Percentiles rank a stretch among this genome's conserved stretches.
Evolutionary conservation across 805 yeast genomes (phyloP).

Genomic region (Cyberlindnera maclurae): DNA sequence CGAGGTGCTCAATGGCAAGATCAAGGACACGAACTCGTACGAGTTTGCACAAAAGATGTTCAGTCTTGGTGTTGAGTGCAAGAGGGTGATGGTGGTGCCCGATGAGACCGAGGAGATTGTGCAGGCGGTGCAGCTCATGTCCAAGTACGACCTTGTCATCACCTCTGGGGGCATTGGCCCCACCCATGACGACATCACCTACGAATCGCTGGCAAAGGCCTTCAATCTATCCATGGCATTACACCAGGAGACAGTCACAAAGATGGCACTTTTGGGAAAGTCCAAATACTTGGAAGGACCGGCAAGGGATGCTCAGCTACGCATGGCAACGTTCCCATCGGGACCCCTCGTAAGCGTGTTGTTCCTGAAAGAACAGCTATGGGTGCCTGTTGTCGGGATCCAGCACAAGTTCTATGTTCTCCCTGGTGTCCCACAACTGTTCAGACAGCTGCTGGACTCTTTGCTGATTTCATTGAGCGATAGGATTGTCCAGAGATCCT

Average conservation of each 20-base stretch:
- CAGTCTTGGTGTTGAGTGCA: constrained; percentile 55
- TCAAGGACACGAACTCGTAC: constrained; percentile 69
- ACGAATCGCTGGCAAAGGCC: constrained; percentile 64
- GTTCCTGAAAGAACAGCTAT: constrained; percentile 45
- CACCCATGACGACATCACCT: constrained; percentile 87
- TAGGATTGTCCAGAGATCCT: constrained; percentile 21
- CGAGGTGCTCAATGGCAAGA: constrained; percentile 82
- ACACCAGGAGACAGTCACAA: constrained; percentile 49
- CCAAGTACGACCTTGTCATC: constrained; percentile 49
- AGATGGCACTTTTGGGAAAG: constrained; percentile 48
- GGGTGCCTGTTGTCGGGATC: constrained; percentile 84
- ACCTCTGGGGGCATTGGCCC: constrained; percentile 62
- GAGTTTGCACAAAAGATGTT: constrained; percentile 69
- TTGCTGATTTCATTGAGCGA: constrained; percentile 33
- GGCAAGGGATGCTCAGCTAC: constrained; percentile 52
- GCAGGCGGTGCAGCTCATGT: constrained; percentile 38
- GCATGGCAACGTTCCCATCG: constrained; percentile 76
- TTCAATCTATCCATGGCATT: constrained; percentile 43
- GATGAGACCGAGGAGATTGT: constrained; percentile 66
- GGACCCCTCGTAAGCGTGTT: constrained; percentile 35
- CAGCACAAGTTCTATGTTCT: constrained; percentile 58
- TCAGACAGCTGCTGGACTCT: constrained; percentile 45
- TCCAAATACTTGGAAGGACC: constrained; percentile 31
- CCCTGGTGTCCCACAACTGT: constrained; percentile 82
- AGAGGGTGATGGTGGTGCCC: constrained; percentile 65